Base-by-base conservation (phyloP, 768 basidiomycete genomes). In the Calvatia gigantea region DNA sequence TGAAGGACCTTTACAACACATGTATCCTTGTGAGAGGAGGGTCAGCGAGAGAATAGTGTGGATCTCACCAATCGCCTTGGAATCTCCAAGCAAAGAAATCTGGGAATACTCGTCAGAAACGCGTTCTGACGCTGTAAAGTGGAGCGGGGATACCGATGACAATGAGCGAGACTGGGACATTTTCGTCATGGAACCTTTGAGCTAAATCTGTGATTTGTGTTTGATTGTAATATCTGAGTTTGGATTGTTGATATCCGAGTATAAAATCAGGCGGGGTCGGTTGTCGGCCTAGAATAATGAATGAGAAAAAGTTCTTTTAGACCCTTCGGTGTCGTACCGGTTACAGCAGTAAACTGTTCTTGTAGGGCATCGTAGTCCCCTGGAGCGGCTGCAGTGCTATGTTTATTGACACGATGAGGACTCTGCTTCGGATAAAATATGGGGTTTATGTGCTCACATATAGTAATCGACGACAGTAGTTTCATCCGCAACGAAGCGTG, bases 71-170 rank as follows among this genome's bases (percentile, higher is more conserved):
- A 54, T 73, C 71, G 32, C 71, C 71, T 60, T 73, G 70, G 48
- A 68, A 73, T 38, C 69, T 69, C 70, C 70, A 71, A 6, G 66
- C 66, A 52, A 73, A 73, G 62, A 71, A 71, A 56, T 73, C 70
- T 70, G 37, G 9, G 23, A 19, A 15, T 9, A n/a, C 21, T 9
- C 6, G n/a, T 32, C 15, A 42, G 21, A 3, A 6, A 5, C 3
- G n/a, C 19, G 28, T 7, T 23, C 11, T 27, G 12, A 23, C 44
- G 29, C n/a, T n/a, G n/a, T n/a, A 31, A 12, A 51, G 19, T 12
- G 8, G 4, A 14, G 32, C 23, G 52, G 19, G 28, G 63, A 23
- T 56, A 64, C 71, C 70, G 9, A 73, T 63, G 25, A 72, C 69
- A 17, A 73, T 72, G 29, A 73, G 54, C 11, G 71, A 69, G 23